Evolutionary conservation across 169 alveolate genomes (phyloP), one percentile per base, ranked within the genome.

Genomic region (Plasmodium malariae): DNA sequence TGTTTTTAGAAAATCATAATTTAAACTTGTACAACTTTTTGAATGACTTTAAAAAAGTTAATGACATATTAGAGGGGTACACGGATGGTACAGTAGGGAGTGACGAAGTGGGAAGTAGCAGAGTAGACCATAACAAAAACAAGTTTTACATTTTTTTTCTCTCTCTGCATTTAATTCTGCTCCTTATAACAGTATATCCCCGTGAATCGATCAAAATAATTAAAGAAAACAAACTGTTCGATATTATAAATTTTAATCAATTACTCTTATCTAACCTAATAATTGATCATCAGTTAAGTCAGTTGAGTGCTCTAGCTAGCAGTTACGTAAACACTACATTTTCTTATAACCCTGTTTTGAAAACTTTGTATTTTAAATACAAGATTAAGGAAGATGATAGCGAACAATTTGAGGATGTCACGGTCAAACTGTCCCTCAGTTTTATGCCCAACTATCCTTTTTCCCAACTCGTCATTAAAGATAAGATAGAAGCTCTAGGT

Each of bases 361-460:
- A 83, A 54, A 83, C 62, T 11, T 60, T 83, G 0, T 36, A 17
- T 34, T 83, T 83, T 45, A 83, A 83, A 60, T 83, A 67, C 14
- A 83, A 83, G 43, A 55, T 83, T 51, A 48, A 36, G 26, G 91
- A 83, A 36, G 86, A 83, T 32, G 91, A 83, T 26, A 57, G 60
- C 36, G 68, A 83, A n/a, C 60, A 67, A 19, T 36, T 68, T 34
- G 91, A 83, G 36, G 85, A 54, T 21, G 72, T 83, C 2, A 83
- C 91, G 2, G 91, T 86, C 14, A 83, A 68, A 60, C 43, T 83
- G 28, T 49, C 91, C 24, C 24, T 83, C 34, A 34, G 6, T 9
- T 83, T 83, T 48, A 34, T 68, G 12, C 91, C 91, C 1, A 69
- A 69, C 32, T 83, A 83, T 14, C 91, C 91, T 2, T 83, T 83